These are phyloP conservation scores for Luffa aegyptiaca DNA, from an alignment of 306 rosid species.

Conservation along the genomic window DNA sequence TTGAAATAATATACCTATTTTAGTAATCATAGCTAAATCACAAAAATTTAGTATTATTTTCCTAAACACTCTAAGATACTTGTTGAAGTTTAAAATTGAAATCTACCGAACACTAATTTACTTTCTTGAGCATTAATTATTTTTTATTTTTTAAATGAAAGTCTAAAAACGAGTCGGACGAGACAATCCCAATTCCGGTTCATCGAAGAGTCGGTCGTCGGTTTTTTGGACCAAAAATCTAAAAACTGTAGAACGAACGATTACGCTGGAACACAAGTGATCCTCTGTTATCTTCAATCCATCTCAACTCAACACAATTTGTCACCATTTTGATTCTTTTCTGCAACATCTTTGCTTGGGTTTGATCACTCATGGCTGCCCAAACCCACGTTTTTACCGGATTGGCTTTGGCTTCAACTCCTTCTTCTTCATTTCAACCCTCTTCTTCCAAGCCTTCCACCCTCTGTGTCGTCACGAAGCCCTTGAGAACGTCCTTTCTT, in stretches of 20 bases:
- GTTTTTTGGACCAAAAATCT: neutral
- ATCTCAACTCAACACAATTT: neutral
- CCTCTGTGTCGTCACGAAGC: conserved; percentile 32
- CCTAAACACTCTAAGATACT: too few species aligned
- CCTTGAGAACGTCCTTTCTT: conserved; percentile 50
- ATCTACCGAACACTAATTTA: too few species aligned
- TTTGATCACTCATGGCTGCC: conserved; percentile 41
- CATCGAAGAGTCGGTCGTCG: neutral
- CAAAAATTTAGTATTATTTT: too few species aligned
- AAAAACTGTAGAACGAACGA: neutral
- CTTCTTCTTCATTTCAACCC: conserved; percentile 33
- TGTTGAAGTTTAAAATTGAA: too few species aligned
- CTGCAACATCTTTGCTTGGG: neutral
- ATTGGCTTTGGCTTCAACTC: conserved; percentile 29
- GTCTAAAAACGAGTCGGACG: neutral
- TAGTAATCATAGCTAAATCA: too few species aligned
- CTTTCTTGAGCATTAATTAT: too few species aligned
- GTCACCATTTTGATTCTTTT: neutral
- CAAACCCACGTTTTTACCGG: conserved; percentile 54
- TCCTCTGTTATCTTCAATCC: conserved; percentile 1
- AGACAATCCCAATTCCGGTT: neutral
- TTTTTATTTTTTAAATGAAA: neutral
- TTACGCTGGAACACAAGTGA: neutral
- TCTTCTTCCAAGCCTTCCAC: conserved; percentile 31
- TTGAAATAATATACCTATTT: too few species aligned